A percentile compares a stretch with the other conserved stretches of the same genome.
phyloP scores from a whole-genome alignment of 2,329 filamentous ascomycete species.

The Fusarium haematococcum region DNA sequence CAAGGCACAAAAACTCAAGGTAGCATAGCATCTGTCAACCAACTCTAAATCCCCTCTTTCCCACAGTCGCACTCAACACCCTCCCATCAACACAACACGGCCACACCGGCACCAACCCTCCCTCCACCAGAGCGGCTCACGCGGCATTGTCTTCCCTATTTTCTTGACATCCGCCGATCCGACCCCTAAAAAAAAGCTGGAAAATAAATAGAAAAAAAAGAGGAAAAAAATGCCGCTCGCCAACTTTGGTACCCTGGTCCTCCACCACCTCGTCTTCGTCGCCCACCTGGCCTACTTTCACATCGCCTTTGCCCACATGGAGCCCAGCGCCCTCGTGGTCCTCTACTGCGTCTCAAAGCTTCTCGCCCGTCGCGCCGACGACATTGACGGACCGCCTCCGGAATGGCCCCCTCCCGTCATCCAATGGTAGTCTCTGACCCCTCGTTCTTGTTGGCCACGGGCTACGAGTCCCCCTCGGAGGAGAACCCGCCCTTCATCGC shows the following conservation, averaged over 20 bases:
- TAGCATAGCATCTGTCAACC: not conserved
- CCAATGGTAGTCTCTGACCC: slow-evolving; percentile 43
- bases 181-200: not conserved
- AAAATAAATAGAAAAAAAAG: not conserved
- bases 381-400: slow-evolving; percentile 54
- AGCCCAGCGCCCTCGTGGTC: slow-evolving; percentile 58
- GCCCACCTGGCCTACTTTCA: slow-evolving; percentile 66
- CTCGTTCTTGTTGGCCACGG: slow-evolving; percentile 23
- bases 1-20: not conserved
- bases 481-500: slow-evolving; percentile 47
- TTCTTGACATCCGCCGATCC: not conserved
- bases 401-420: slow-evolving; percentile 51
- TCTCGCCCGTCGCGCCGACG: slow-evolving; percentile 60
- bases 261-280: slow-evolving; percentile 65
- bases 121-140: not conserved
- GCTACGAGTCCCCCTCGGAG: slow-evolving; percentile 55
- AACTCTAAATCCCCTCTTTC: not conserved
- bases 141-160: not conserved
- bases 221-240: slow-evolving; percentile 59
- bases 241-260: slow-evolving; percentile 63
- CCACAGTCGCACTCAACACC: not conserved
- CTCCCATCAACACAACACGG: not conserved
- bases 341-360: slow-evolving; percentile 64
- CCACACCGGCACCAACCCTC: not conserved
- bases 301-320: slow-evolving; percentile 62